Percentiles rank a stretch among this genome's conserved stretches.
Evolutionary conservation across 2,329 filamentous ascomycete species (phyloP).

Genomic region (Mycosphaerella sp.): DNA sequence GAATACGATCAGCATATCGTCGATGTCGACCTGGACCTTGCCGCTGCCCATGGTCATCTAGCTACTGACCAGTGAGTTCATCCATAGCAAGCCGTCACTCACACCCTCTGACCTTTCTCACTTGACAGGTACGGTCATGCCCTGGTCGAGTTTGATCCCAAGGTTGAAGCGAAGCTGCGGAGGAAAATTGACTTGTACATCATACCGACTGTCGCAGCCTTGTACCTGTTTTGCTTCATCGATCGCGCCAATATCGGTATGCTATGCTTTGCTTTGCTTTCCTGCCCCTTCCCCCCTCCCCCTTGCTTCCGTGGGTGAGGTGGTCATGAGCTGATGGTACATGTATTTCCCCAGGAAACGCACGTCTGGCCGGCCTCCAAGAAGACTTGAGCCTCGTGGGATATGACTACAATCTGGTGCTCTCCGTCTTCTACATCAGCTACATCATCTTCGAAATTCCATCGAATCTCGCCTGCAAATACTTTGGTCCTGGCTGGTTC

Average conservation of each 20-base stretch:
- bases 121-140: constrained; percentile 44
- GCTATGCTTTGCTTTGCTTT: constrained; percentile 9
- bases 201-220: constrained; percentile 58
- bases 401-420: constrained; percentile 59
- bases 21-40: neutral
- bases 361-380: constrained; percentile 53
- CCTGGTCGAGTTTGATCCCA: constrained; percentile 50
- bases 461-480: constrained; percentile 62
- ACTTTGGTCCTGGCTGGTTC: constrained; percentile 66
- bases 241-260: constrained; percentile 67
- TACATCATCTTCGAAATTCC: constrained; percentile 71
- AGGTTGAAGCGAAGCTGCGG: constrained; percentile 53
- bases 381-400: constrained; percentile 53
- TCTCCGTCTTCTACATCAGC: constrained; percentile 65
- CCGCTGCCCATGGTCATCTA: constrained; percentile 7
- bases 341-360: constrained; percentile 54
- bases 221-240: constrained; percentile 70
- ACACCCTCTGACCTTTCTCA: neutral
- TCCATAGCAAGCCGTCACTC: neutral
- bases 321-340: neutral
- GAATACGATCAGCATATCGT: constrained; percentile 1
- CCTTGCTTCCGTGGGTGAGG: no score
- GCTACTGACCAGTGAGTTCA: constrained; percentile 10
- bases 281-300: no score
- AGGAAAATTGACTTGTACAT: constrained; percentile 61